These are phyloP conservation scores for Penstemon davidsonii DNA, from an alignment of 257 asterid species.

Conservation along the genomic window DNA sequence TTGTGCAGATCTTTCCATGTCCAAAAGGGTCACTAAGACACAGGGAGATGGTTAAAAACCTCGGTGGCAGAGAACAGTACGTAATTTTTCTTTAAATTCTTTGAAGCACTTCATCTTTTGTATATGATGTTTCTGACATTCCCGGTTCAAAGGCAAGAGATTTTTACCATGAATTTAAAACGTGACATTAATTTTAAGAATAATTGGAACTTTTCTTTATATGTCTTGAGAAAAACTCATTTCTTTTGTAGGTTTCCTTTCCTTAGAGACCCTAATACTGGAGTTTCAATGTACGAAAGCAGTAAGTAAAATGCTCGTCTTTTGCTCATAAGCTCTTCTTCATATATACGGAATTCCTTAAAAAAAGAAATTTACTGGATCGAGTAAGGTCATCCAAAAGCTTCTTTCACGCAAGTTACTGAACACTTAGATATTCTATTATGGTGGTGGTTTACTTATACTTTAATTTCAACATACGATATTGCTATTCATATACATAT, in stretches of 20 bases:
- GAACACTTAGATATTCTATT: slow-evolving; percentile 4
- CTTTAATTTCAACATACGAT: background rate
- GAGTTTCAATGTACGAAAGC: slow-evolving; percentile 72
- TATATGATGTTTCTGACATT: background rate
- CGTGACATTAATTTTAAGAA: background rate
- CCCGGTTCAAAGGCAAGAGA: too few relatives aligned
- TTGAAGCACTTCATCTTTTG: slow-evolving; percentile 11
- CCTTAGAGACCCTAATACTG: slow-evolving; percentile 72
- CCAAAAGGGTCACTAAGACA: slow-evolving; percentile 78
- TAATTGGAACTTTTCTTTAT: background rate
- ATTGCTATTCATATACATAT: background rate
- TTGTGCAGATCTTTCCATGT: slow-evolving; percentile 72
- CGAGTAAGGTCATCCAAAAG: background rate
- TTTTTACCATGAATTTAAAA: too few relatives aligned
- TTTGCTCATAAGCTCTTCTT: background rate
- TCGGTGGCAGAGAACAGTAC: slow-evolving; percentile 80
- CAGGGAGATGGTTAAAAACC: slow-evolving; percentile 56
- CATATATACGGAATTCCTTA: background rate
- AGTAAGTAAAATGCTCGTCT: slow-evolving; percentile 38
- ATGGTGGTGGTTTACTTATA: background rate
- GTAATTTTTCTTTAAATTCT: slow-evolving; percentile 23
- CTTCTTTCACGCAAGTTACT: slow-evolving; percentile 5
- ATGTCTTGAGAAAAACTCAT: slow-evolving; percentile 11
- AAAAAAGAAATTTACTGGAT: background rate
- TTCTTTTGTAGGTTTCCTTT: slow-evolving; percentile 67